Percentiles rank a stretch among this genome's conserved stretches.
Evolutionary conservation across 257 asterid species (phyloP).

Genomic region (Solanum corneliomulleri): DNA sequence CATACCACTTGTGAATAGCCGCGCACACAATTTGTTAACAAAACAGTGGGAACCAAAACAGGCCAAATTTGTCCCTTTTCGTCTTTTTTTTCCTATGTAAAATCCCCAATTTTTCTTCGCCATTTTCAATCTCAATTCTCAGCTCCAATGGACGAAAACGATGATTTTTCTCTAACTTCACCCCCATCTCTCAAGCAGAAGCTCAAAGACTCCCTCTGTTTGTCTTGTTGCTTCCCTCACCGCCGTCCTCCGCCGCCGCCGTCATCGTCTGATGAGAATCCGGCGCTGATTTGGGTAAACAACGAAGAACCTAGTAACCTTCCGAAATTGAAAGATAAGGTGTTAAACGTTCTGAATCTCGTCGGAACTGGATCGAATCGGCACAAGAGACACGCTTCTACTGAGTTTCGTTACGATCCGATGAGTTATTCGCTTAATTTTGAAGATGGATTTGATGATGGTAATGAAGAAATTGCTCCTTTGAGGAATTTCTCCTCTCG

Average conservation of each 20-base stretch:
- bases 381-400: conserved; percentile 32
- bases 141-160: conserved; percentile 17
- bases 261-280: conserved; percentile 27
- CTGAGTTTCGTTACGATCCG: conserved; percentile 65
- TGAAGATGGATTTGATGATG: conserved; percentile 42
- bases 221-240: conserved; percentile 45
- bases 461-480: conserved; percentile 17
- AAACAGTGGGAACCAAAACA: not conserved
- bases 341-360: conserved; percentile 26
- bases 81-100: not conserved
- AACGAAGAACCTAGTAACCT: not conserved
- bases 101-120: not conserved
- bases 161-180: not conserved
- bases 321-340: conserved; percentile 41
- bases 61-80: not conserved
- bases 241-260: conserved; percentile 22
- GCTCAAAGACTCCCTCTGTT: conserved; percentile 31
- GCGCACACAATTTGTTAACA: not conserved
- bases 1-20: not conserved
- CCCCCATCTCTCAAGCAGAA: conserved; percentile 31
- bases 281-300: conserved; percentile 34
- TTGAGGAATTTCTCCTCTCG: conserved; percentile 43
- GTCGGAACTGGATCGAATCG: conserved; percentile 1
- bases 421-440: conserved; percentile 67
- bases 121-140: not conserved